phyloP scores from a whole-genome alignment of 148 eudicot genomes.

The Euryodendron excelsum region DNA sequence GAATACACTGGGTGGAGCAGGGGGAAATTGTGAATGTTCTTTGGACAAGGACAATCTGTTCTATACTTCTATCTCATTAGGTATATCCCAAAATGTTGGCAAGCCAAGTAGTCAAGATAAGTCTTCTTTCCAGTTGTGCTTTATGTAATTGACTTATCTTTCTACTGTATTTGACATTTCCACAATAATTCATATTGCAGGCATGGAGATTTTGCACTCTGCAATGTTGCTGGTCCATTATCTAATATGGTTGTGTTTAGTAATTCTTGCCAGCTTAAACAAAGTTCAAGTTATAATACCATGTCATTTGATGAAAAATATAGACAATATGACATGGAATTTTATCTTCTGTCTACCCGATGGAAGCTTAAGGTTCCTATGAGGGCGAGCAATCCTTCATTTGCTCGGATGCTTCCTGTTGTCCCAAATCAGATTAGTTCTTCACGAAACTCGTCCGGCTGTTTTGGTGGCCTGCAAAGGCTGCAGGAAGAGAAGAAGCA shows the following conservation, averaged over 20 bases:
- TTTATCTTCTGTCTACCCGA: constrained; percentile 13
- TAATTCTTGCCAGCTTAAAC: constrained; percentile 27
- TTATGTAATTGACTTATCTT: not conserved
- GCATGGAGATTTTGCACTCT: constrained; percentile 28
- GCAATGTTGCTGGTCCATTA: constrained; percentile 19
- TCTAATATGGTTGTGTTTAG: constrained; percentile 18
- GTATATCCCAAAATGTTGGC: not conserved
- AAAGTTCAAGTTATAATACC: constrained; percentile 20
- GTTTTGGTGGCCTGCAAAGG: not conserved
- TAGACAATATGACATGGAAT: constrained; percentile 17
- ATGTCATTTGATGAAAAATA: constrained; percentile 23
- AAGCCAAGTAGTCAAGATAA: not conserved
- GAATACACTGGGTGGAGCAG: not conserved
- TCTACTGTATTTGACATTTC: not conserved
- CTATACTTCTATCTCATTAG: not conserved
- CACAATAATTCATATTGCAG: constrained; percentile 38
- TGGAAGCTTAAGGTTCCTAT: constrained; percentile 11
- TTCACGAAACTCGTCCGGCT: constrained; percentile 5
- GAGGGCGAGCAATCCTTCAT: constrained; percentile 14
- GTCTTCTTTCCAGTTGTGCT: not conserved
- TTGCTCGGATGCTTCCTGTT: constrained; percentile 18
- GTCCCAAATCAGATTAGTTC: constrained; percentile 2
- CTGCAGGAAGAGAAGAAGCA: constrained; percentile 9
- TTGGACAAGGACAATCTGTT: not conserved
- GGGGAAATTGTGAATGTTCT: not conserved